These are phyloP conservation scores for Colletotrichum sp. DNA, from an alignment of 2,329 filamentous ascomycete genomes.

Conservation along the genomic window DNA sequence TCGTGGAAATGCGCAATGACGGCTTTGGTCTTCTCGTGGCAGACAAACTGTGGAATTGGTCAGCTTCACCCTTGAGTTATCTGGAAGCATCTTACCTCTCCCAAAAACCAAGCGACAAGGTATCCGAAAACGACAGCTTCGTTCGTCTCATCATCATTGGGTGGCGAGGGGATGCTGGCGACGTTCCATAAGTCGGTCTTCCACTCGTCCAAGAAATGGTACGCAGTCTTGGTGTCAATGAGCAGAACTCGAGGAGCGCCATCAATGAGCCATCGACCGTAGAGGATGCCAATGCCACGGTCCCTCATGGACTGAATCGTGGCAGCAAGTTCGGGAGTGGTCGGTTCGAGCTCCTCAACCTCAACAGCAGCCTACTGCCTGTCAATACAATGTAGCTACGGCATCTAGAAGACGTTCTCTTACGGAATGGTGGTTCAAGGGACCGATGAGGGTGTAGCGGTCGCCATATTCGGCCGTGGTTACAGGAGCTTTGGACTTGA, in stretches of 20 bases:
- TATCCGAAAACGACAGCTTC: conserved; percentile 98
- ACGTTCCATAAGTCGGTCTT: conserved; percentile 94
- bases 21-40: conserved; percentile 87
- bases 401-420: conserved; percentile 34
- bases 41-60: conserved; percentile 74
- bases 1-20: conserved; percentile 99
- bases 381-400: background rate
- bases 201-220: conserved; percentile 93
- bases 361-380: conserved; percentile 85
- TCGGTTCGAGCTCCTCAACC: conserved; percentile 90
- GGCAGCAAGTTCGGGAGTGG: conserved; percentile 76
- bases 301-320: conserved; percentile 95
- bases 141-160: conserved; percentile 92
- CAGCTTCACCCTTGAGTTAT: background rate
- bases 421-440: conserved; percentile 90
- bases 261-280: conserved; percentile 97
- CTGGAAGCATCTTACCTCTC: conserved; percentile 72
- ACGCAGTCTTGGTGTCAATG: conserved; percentile 94
- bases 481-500: conserved; percentile 98
- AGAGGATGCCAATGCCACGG: conserved; percentile 86
- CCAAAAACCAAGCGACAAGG: conserved; percentile 95
- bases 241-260: conserved; percentile 92
- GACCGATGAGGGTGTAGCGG: conserved; percentile 92
- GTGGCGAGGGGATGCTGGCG: conserved; percentile 91
- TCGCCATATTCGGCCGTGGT: conserved; percentile 99